phyloP scores from a whole-genome alignment of 1,284 basidiomycete genomes.

The Sporisorium exsertum region DNA sequence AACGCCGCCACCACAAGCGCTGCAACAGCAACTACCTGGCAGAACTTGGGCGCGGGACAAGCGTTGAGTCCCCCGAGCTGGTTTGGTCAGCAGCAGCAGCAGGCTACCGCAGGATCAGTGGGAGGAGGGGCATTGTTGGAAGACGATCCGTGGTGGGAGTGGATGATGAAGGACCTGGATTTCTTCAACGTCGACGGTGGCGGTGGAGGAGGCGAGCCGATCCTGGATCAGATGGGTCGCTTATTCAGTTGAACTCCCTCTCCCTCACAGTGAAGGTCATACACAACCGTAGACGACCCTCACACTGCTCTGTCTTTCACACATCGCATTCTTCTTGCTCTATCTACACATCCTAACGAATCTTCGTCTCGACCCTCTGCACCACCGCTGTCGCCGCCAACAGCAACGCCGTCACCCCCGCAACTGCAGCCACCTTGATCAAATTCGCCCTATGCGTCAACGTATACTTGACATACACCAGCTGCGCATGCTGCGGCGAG shows the following conservation, averaged over 20 bases:
- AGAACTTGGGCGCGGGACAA: neutral
- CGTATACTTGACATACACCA: slow-evolving; percentile 59
- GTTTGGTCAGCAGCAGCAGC: slow-evolving; percentile 7
- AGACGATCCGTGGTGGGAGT: slow-evolving; percentile 35
- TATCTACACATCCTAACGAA: slow-evolving; percentile 18
- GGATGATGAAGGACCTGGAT: slow-evolving; percentile 48
- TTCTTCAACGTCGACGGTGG: slow-evolving; percentile 45
- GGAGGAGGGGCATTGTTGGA: slow-evolving; percentile 3
- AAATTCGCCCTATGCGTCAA: slow-evolving; percentile 37
- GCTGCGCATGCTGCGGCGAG: slow-evolving; percentile 15
- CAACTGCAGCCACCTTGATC: slow-evolving; percentile 51
- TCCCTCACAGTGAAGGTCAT: neutral
- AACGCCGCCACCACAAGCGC: neutral
- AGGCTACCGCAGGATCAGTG: too few species aligned
- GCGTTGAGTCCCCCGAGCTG: slow-evolving; percentile 16
- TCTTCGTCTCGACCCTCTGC: slow-evolving; percentile 45
- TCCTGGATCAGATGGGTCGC: slow-evolving; percentile 47
- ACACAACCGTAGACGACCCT: neutral
- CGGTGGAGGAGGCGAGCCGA: slow-evolving; percentile 41
- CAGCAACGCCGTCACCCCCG: slow-evolving; percentile 20
- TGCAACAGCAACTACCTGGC: neutral
- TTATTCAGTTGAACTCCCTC: slow-evolving; percentile 21
- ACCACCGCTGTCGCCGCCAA: slow-evolving; percentile 30
- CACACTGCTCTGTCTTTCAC: neutral
- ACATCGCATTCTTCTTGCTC: neutral